A percentile compares a stretch with the other conserved stretches of the same genome.
Conservation (phyloP, 1,139 yeast species). For the Scheffersomyces segobiensis region DNA sequence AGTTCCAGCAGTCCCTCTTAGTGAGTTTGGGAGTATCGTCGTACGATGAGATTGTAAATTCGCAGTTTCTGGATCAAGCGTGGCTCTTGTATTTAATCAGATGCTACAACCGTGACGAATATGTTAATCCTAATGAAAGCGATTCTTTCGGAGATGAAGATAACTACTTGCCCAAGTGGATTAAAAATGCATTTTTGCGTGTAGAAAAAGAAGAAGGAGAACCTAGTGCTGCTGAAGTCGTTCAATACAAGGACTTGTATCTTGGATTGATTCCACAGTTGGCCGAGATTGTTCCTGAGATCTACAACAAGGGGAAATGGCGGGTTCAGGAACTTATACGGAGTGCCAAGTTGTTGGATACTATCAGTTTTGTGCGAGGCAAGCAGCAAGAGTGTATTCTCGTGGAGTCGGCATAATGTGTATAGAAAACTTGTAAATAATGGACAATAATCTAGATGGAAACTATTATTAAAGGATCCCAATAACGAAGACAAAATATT, state of each 20-base stretch:
- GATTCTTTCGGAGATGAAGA: slow-evolving; percentile 25
- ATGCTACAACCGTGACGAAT: slow-evolving; percentile 48
- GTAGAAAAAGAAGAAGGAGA: slow-evolving; percentile 32
- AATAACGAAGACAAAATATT: too few species aligned
- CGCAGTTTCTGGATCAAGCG: slow-evolving; percentile 56
- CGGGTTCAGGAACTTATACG: slow-evolving; percentile 56
- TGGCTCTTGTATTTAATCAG: slow-evolving; percentile 66
- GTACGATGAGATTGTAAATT: slow-evolving; percentile 50
- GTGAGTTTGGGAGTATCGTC: slow-evolving; percentile 57
- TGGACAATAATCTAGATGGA: not conserved
- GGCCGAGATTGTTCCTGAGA: slow-evolving; percentile 57
- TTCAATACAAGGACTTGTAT: slow-evolving; percentile 56
- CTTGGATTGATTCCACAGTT: slow-evolving; percentile 56
- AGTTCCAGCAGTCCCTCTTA: slow-evolving; percentile 56
- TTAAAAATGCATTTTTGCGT: slow-evolving; percentile 42
- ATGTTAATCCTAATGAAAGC: slow-evolving; percentile 18
- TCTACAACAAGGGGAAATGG: slow-evolving; percentile 64
- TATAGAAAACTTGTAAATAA: not conserved
- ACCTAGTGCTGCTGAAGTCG: slow-evolving; percentile 51
- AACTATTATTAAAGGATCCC: too few species aligned
- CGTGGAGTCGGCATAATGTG: slow-evolving; percentile 25
- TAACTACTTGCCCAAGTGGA: slow-evolving; percentile 53
- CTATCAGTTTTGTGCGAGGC: slow-evolving; percentile 58
- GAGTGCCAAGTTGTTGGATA: slow-evolving; percentile 62
- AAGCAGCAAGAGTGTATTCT: slow-evolving; percentile 62